Base-by-base conservation (phyloP, 306 rosid genomes). In the Aeschynomene evenia region DNA sequence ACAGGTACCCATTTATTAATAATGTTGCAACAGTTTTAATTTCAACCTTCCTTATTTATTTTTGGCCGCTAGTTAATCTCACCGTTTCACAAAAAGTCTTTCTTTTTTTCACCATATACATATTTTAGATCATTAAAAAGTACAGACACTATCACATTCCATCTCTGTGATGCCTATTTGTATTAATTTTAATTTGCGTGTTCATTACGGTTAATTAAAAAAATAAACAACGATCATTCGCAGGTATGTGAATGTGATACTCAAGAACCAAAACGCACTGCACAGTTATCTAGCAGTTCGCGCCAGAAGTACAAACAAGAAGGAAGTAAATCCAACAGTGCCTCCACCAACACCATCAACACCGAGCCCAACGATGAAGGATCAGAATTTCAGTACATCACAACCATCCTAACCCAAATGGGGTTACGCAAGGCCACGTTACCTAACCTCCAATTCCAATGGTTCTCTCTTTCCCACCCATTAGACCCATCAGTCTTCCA, bases 401-500 rank as follows among this genome's bases (percentile, higher is more conserved):
- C 76, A 11, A 33, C 75, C 66, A 81, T 86, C 40, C 77, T 89
- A 24, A 63, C 33, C 80, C 86, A 91, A 70, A 74, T 76, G 7
- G 89, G 85, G 12, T 53, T 85, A 72, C 65, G 80, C 49, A 74
- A 58, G 21, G 53, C 61, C 21, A 48, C 73, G 5, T 0, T 54
- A 45, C 48, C 65, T 11, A 33, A 63, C 24, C 21, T 70, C 26
- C 48, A 66, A 3, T 66, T 65, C 28, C 78, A 51, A 22, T 82
- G 95, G 88, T 81, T 84, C 84, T 82, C 95, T 36, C 81, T 87
- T 2, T 57, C 84, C 2, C 90, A 81, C 31, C 90, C 95, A 6
- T 51, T 88, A 16, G 92, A 88, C 77, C 95, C 90, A 8, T 81
- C 92, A 9, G 48, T 83, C 54, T 86, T 88, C 50, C 76, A 80